phyloP scores from a whole-genome alignment of 495 filamentous ascomycete species.

The Aspergillus taichungensis region DNA sequence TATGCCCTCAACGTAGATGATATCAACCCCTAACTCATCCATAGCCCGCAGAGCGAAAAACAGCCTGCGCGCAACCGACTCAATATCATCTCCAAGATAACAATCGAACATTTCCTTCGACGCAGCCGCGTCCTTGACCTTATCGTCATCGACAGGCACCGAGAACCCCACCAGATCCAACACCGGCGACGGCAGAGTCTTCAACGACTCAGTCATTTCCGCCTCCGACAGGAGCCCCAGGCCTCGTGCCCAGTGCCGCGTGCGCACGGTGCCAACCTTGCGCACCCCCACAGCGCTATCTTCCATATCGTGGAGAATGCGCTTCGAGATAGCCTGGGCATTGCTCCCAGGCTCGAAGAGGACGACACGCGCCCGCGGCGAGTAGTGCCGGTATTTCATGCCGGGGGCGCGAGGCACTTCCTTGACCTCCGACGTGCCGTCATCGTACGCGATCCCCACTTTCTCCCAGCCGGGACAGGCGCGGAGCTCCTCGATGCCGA shows the following conservation, averaged over 20 bases:
- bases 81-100: slow-evolving; percentile 55
- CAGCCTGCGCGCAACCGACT: slow-evolving; percentile 70
- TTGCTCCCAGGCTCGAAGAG: slow-evolving; percentile 56
- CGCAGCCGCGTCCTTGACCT: slow-evolving; percentile 11
- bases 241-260: slow-evolving; percentile 33
- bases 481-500: slow-evolving; percentile 77
- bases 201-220: slow-evolving; percentile 15
- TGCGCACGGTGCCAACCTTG: slow-evolving; percentile 41
- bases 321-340: slow-evolving; percentile 22
- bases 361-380: slow-evolving; percentile 78
- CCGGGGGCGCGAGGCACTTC: slow-evolving; percentile 73
- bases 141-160: slow-evolving; percentile 22
- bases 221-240: slow-evolving; percentile 22
- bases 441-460: slow-evolving; percentile 65
- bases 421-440: slow-evolving; percentile 38
- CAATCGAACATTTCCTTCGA: slow-evolving; percentile 39
- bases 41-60: slow-evolving; percentile 83
- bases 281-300: slow-evolving; percentile 29
- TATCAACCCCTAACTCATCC: slow-evolving; percentile 66
- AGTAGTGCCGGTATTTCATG: slow-evolving; percentile 99
- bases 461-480: slow-evolving; percentile 71
- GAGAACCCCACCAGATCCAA: slow-evolving; percentile 24
- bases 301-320: slow-evolving; percentile 27
- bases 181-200: slow-evolving; percentile 19
- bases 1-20: slow-evolving; percentile 90